A percentile compares a stretch with the other conserved stretches of the same genome.
These are phyloP conservation scores for Pythium utonaiense DNA, from an alignment of 352 stramenopile species.

Conservation along the genomic window DNA sequence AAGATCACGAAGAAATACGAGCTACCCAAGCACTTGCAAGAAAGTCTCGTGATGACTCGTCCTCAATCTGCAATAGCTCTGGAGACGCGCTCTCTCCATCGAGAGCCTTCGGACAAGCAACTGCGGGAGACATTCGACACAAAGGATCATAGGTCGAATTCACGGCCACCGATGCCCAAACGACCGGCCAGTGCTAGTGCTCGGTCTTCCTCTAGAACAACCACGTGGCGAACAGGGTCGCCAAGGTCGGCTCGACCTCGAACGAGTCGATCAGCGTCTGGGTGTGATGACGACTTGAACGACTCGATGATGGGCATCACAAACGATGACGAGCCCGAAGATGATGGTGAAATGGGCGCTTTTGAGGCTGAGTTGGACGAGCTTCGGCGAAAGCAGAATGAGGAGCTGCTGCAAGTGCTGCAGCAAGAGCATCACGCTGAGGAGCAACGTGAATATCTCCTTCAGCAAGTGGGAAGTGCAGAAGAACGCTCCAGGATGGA, in stretches of 20 bases:
- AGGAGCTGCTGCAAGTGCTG: slow-evolving; percentile 63
- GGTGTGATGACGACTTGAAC: slow-evolving; percentile 15
- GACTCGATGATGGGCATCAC: slow-evolving; percentile 21
- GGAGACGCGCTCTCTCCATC: slow-evolving; percentile 34
- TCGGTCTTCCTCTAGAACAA: slow-evolving; percentile 15
- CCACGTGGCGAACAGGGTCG: slow-evolving; percentile 10
- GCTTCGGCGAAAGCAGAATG: slow-evolving; percentile 62
- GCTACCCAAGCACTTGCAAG: slow-evolving; percentile 45
- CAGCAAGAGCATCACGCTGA: slow-evolving; percentile 80
- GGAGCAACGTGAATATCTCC: slow-evolving; percentile 69
- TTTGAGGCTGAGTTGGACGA: slow-evolving; percentile 40
- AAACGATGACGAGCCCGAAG: slow-evolving; percentile 18
- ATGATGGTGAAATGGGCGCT: slow-evolving; percentile 12
- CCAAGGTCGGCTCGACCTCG: slow-evolving; percentile 11
- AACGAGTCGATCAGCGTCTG: slow-evolving; percentile 16
- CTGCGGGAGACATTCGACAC: neutral
- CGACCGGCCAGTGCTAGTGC: slow-evolving; percentile 36
- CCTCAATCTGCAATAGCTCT: slow-evolving; percentile 38
- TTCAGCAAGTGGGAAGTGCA: slow-evolving; percentile 33
- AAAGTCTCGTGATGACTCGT: slow-evolving; percentile 23
- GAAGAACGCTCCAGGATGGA: slow-evolving; percentile 56
- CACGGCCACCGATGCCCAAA: slow-evolving; percentile 13
- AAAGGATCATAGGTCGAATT: neutral
- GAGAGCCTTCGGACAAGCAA: slow-evolving; percentile 10
- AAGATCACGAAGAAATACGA: slow-evolving; percentile 77